Evolutionary conservation across 768 basidiomycete species (phyloP), one percentile per base, ranked within the genome.

Genomic region (Lyophyllum decastes): DNA sequence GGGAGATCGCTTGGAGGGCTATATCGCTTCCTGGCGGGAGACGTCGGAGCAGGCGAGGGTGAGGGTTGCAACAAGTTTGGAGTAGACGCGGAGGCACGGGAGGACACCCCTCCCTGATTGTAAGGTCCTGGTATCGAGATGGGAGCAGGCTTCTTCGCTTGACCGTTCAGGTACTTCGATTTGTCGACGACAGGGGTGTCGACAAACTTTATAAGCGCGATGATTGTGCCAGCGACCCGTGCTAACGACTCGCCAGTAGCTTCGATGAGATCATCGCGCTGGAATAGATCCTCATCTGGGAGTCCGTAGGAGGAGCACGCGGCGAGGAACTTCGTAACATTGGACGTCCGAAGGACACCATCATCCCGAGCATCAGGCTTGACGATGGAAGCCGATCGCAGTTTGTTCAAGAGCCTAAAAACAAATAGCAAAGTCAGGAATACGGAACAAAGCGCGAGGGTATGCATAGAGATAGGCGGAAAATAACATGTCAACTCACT

Each of bases 241-340:
- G 82, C 85, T 24, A 91, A 77, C 11, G 82, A 78, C 59, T 89
- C 86, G 40, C 80, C 72, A 11, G 82, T 80, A 25, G 75, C 79
- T 64, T 87, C 83, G 22, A 83, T 80, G 48, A 92, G 76, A 68
- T 91, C 89, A 64, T 90, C 87, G 3, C 79, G 78, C 44, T 81
- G 78, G 67, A 92, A 90, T 43, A 90, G 71, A 57, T 88, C 88
- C 54, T 86, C 83, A 24, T 81, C 71, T 38, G 79, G 67, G 24
- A 92, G 72, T 3, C 88, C 89, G 62, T 86, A 83, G 40, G 84
- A 82, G 25, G 88, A 80, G 60, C 88, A 92, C 0, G 88, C 84
- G 2, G 89, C 88, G 30, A 92, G 78, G 67, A 94, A 94, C 70
- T 85, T 88, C 38, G 89, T 86, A 22, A 90, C 78, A 66, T 95